Conservation (phyloP, 805 yeast genomes). For the Ogataea ramenticola region DNA sequence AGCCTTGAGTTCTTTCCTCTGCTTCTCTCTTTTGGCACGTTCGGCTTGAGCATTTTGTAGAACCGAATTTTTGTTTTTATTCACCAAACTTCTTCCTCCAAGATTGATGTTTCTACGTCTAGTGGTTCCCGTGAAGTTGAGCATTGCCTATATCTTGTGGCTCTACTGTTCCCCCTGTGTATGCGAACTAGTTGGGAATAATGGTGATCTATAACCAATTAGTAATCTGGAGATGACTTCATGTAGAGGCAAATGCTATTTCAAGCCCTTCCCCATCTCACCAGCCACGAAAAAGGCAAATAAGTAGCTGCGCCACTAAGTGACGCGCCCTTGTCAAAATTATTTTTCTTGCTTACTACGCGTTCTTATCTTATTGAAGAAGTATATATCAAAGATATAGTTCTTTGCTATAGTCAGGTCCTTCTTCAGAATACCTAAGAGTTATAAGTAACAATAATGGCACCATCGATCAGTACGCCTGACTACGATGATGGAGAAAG, state of each 20-base stretch:
- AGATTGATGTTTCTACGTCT: constrained; percentile 43
- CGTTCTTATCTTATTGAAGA: no score
- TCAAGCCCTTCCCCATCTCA: background rate
- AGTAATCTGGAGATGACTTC: no score
- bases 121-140: constrained; percentile 28
- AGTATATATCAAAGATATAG: no score
- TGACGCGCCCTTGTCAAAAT: no score
- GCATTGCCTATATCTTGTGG: background rate
- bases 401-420: no score
- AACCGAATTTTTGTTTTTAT: constrained; percentile 32
- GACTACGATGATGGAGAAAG: constrained; percentile 3
- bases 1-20: constrained; percentile 41
- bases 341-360: no score
- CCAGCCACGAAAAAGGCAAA: no score
- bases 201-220: no score
- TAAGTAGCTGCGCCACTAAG: no score
- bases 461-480: constrained; percentile 3
- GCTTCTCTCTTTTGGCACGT: constrained; percentile 56
- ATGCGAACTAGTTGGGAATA: no score
- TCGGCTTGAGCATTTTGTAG: constrained; percentile 62
- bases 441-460: background rate
- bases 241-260: no score
- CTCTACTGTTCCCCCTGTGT: background rate
- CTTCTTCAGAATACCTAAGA: no score
- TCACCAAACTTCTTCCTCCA: constrained; percentile 19